A percentile compares a stretch with the other conserved stretches of the same genome.
These are phyloP conservation scores for Suillus americanus DNA, from an alignment of 768 basidiomycete species.

Conservation along the genomic window DNA sequence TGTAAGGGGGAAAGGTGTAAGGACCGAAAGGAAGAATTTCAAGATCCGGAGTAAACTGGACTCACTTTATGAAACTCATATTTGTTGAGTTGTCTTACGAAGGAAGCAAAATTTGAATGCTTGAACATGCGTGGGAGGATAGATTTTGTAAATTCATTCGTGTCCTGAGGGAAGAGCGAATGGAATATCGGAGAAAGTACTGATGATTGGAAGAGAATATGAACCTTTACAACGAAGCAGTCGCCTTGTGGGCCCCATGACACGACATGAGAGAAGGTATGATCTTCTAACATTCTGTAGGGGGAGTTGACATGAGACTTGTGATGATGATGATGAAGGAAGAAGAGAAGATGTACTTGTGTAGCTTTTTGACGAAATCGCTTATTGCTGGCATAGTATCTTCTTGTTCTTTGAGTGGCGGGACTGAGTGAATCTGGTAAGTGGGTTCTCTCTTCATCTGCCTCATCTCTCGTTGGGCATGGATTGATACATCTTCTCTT, in stretches of 20 bases:
- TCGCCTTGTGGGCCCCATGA: constrained; percentile 84
- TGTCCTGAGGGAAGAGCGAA: constrained; percentile 51
- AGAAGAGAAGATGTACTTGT: constrained; percentile 57
- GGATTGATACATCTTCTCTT: constrained; percentile 40
- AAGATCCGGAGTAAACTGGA: constrained; percentile 8
- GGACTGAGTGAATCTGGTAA: constrained; percentile 25
- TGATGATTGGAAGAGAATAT: constrained; percentile 3
- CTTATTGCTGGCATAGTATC: constrained; percentile 85
- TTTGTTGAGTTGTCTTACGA: constrained; percentile 93
- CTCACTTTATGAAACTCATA: constrained; percentile 92
- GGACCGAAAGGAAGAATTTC: constrained; percentile 12
- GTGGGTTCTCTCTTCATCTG: constrained; percentile 31
- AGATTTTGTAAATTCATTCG: constrained; percentile 93
- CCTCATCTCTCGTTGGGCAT: constrained; percentile 21
- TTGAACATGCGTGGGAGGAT: constrained; percentile 93
- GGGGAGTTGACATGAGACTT: background rate
- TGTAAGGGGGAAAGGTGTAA: constrained; percentile 2
- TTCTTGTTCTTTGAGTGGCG: constrained; percentile 43
- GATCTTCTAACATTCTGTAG: constrained; percentile 85
- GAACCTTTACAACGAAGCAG: constrained; percentile 83
- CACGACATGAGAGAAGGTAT: constrained; percentile 67
- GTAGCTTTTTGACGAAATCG: constrained; percentile 93
- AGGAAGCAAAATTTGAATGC: constrained; percentile 91
- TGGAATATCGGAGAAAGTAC: background rate
- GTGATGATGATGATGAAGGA: background rate